Base-by-base conservation (phyloP, 2,329 filamentous ascomycete species). In the Trichoderma afroharzianum region DNA sequence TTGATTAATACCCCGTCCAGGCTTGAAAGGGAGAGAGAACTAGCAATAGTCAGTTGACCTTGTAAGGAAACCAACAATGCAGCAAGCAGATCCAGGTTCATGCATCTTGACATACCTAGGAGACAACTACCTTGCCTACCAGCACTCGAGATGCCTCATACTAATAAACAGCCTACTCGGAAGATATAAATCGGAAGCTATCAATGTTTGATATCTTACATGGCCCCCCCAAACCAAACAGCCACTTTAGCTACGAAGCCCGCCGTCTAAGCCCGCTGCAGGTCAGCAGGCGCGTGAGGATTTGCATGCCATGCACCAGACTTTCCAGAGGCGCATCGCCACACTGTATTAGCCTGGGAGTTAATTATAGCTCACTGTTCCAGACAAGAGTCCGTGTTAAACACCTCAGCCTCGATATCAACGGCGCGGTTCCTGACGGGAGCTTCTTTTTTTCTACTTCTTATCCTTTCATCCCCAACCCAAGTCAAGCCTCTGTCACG, bases 331-430 rank as follows among this genome's bases (percentile, higher is more conserved):
- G 66, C 57, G 66, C 66, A 69, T 69, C 66, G 66, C 66, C 66
- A 69, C 66, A 69, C 55, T 69, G 57, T 69, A 61, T 62, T 69
- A 69, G 57, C 12, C 57, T 18, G 39, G 26, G 57, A n/a, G 57
- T 69, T 69, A 69, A 69, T 69, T 69, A 69, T 69, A 69, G 66
- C 66, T 69, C 66, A 53, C 9, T 24, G 55, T 61, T 32, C 24
- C 63, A 67, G 9, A 67, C 55, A 68, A 58, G 36, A 68, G 21
- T 55, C 66, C 55, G 18, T 50, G 33, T 68, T 47, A 28, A 59
- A 6, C 62, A 55, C 66, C 55, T 68, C 66, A 61, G 66, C 55
- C 57, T 50, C 57, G 30, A 69, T 69, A 62, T 69, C 53, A 69
- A 69, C 64, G 53, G 43, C 64, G 55, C 36, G 4, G 53, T 43